Evolutionary conservation across 2,329 filamentous ascomycete genomes (phyloP), one percentile per base, ranked within the genome.

Genomic region (Purpureocillium takamizusanense): DNA sequence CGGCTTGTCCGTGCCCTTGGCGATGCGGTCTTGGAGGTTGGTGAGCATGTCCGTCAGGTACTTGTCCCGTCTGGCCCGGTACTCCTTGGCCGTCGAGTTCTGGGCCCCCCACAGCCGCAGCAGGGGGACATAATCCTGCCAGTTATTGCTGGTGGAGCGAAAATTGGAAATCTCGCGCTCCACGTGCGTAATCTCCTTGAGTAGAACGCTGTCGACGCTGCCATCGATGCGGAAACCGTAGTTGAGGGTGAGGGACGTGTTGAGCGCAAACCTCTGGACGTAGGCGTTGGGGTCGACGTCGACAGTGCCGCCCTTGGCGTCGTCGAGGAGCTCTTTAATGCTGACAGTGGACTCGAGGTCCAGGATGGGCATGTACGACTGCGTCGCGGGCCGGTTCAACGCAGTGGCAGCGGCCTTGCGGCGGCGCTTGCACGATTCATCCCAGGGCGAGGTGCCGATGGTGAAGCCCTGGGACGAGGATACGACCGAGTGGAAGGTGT

Each of bases 361-460:
- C 36, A 90, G 78, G 48, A 88, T 85, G 0, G 85, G 84, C 76
- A 88, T 83, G 56, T 90, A 90, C 0, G 78, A 80, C 51, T 86
- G 81, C 1, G 85, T 76, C 0, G 84, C 79, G 0, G 84, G 83
- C 1, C 81, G 73, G 55, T 89, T 89, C 16, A 90, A 69, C 0
- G 86, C 84, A 4, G 84, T 87, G 4, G 82, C 84, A 2, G 84
- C 85, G 0, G 83, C 84, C 63, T 87, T 89, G 45, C 86, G 76
- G 9, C 84, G 74, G 17, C 71, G 67, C 58, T 89, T 90, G 62
- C 83, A 86, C 2, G 79, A 86, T 36, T 87, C 84, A 44, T 89
- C 83, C 81, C 85, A 92, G 0, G 86, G 85, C 0, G 83, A 88
- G 0, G 85, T 87, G 2, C 86, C 86, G 43, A 92, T 87, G 0